Conservation (phyloP, 306 rosid species). For the Cicer chorassanicum region DNA sequence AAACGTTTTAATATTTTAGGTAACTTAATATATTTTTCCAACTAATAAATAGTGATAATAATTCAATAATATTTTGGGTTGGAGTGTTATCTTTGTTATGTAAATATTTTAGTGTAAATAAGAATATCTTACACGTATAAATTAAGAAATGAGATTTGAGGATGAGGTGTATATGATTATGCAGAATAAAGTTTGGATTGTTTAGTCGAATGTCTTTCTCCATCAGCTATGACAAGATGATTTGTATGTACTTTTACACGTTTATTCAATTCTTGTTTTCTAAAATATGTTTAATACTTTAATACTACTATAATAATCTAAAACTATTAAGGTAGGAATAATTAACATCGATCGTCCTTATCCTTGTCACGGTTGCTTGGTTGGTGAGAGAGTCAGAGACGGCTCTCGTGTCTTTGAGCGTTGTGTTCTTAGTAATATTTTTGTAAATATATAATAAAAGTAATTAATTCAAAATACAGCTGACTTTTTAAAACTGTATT, state of each 20-base stretch:
- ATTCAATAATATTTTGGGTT: slow-evolving; percentile 6
- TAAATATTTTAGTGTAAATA: background rate
- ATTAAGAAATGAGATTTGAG: slow-evolving; percentile 27
- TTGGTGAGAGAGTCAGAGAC: slow-evolving; percentile 56
- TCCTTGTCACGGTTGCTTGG: slow-evolving; percentile 35
- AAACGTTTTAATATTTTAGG: too few species aligned
- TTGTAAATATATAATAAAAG: too few species aligned
- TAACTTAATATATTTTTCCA: too few species aligned
- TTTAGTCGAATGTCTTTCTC: slow-evolving; percentile 23
- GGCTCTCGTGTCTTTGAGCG: slow-evolving; percentile 33
- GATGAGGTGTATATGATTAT: slow-evolving; percentile 36
- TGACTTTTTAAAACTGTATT: too few species aligned
- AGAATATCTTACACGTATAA: slow-evolving; percentile 24
- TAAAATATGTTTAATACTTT: background rate
- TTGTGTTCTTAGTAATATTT: background rate
- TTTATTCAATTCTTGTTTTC: background rate
- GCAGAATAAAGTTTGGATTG: slow-evolving; percentile 37
- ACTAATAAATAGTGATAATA: background rate
- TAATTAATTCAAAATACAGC: too few species aligned
- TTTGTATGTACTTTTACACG: background rate
- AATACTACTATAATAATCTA: background rate
- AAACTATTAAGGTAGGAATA: background rate
- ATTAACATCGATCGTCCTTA: background rate
- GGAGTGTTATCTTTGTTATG: slow-evolving; percentile 26
- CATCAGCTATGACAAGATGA: slow-evolving; percentile 20